A percentile compares a stretch with the other conserved stretches of the same genome.
These are phyloP conservation scores for Sporisorium graminicola DNA, from an alignment of 1,284 basidiomycete species.

Conservation along the genomic window DNA sequence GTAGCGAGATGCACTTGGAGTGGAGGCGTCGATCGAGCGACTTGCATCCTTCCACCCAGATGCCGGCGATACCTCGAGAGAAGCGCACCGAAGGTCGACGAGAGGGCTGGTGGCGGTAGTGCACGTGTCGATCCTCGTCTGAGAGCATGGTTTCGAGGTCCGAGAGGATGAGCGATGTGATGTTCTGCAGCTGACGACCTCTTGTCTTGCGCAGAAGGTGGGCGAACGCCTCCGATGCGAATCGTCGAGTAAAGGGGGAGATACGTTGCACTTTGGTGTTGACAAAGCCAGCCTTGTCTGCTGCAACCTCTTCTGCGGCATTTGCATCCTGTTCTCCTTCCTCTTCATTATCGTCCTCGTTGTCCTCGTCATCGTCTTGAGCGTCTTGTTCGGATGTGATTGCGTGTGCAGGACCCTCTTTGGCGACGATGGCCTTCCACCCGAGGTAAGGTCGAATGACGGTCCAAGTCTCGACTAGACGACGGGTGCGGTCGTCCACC, in stretches of 20 bases:
- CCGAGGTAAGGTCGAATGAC: slow-evolving; percentile 60
- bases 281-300: slow-evolving; percentile 13
- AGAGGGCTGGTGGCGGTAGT: slow-evolving; percentile 27
- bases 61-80: slow-evolving; percentile 62
- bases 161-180: slow-evolving; percentile 51
- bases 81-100: slow-evolving; percentile 45
- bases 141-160: slow-evolving; percentile 52
- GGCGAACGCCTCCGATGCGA: slow-evolving; percentile 66
- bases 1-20: slow-evolving; percentile 42
- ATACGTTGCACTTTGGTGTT: slow-evolving; percentile 45
- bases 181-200: slow-evolving; percentile 45
- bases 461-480: slow-evolving; percentile 53
- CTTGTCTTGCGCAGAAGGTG: slow-evolving; percentile 66
- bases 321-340: slow-evolving; percentile 3
- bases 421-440: slow-evolving; percentile 37
- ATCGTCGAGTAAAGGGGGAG: slow-evolving; percentile 62
- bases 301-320: background rate
- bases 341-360: slow-evolving; percentile 19
- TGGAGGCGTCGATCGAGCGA: slow-evolving; percentile 62
- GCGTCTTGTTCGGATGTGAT: slow-evolving; percentile 9
- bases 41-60: slow-evolving; percentile 65
- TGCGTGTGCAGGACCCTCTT: slow-evolving; percentile 3
- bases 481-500: slow-evolving; percentile 39
- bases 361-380: slow-evolving; percentile 12
- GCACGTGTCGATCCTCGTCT: slow-evolving; percentile 38